Percentiles rank a stretch among this genome's conserved stretches.
Conservation (phyloP, 1,139 yeast species). For the Candida sp. region DNA sequence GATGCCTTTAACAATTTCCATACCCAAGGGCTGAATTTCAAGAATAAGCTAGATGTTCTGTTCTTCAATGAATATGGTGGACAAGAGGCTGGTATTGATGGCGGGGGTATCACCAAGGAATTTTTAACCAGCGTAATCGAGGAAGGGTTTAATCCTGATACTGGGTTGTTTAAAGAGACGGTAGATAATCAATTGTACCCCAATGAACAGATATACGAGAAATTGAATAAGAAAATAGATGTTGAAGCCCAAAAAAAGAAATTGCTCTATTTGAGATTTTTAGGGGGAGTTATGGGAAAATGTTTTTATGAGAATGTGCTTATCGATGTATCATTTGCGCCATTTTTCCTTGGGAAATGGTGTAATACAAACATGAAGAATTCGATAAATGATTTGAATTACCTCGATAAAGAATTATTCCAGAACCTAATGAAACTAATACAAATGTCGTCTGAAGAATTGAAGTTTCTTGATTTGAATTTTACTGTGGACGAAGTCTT, state of each 20-base stretch:
- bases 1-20: constrained; percentile 70
- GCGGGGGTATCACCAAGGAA: constrained; percentile 96
- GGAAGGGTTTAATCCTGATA: constrained; percentile 60
- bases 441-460: constrained; percentile 53
- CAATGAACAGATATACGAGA: constrained; percentile 52
- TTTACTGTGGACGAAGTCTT: constrained; percentile 58
- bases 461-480: constrained; percentile 56
- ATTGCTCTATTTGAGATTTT: constrained; percentile 49
- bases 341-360: constrained; percentile 82
- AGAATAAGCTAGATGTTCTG: constrained; percentile 56
- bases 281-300: constrained; percentile 85
- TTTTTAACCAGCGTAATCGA: constrained; percentile 70
- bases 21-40: constrained; percentile 44
- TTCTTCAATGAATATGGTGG: constrained; percentile 74
- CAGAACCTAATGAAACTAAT: constrained; percentile 61
- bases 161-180: constrained; percentile 43
- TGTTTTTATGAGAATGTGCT: constrained; percentile 84
- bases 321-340: constrained; percentile 82
- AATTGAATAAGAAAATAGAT: constrained; percentile 20
- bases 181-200: constrained; percentile 70
- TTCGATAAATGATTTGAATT: constrained; percentile 75
- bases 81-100: constrained; percentile 88
- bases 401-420: constrained; percentile 69
- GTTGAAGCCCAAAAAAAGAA: constrained; percentile 23
- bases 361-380: constrained; percentile 38